Evolutionary conservation across 1,284 basidiomycete genomes (phyloP).

Genomic region (Hypsizygus ulmarius): DNA sequence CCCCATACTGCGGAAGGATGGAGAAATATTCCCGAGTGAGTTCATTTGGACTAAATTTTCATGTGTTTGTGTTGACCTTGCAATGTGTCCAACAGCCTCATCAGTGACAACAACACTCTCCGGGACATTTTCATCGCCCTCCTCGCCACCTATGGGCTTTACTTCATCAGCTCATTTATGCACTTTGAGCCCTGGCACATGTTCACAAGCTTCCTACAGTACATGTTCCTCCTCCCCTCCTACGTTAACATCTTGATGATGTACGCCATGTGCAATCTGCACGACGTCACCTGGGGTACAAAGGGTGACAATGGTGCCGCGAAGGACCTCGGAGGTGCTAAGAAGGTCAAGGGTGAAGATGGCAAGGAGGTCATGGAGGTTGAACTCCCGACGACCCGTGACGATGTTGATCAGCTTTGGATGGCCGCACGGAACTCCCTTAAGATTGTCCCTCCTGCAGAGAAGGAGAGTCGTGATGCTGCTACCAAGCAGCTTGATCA

Average conservation of each 20-base stretch:
- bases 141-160: constrained; percentile 86
- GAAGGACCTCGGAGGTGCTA: constrained; percentile 86
- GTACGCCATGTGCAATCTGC: constrained; percentile 89
- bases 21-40: constrained; percentile 65
- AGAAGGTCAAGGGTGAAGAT: constrained; percentile 79
- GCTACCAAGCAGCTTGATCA: constrained; percentile 88
- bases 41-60: constrained; percentile 9
- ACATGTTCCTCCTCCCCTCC: constrained; percentile 71
- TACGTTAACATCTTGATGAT: constrained; percentile 91
- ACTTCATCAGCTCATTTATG: constrained; percentile 83
- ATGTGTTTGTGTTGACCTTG: constrained; percentile 4
- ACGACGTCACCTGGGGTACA: constrained; percentile 91
- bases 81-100: constrained; percentile 39
- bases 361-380: constrained; percentile 87
- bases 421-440: constrained; percentile 66
- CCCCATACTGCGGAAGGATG: constrained; percentile 73
- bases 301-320: constrained; percentile 85
- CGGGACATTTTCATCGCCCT: constrained; percentile 80
- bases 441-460: constrained; percentile 59
- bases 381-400: constrained; percentile 73
- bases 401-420: constrained; percentile 89
- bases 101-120: constrained; percentile 67
- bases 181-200: constrained; percentile 94
- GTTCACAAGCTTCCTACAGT: constrained; percentile 86
- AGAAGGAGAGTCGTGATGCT: constrained; percentile 82